Base-by-base conservation (phyloP, 305 asterid species). In the Petunia hybrid region DNA sequence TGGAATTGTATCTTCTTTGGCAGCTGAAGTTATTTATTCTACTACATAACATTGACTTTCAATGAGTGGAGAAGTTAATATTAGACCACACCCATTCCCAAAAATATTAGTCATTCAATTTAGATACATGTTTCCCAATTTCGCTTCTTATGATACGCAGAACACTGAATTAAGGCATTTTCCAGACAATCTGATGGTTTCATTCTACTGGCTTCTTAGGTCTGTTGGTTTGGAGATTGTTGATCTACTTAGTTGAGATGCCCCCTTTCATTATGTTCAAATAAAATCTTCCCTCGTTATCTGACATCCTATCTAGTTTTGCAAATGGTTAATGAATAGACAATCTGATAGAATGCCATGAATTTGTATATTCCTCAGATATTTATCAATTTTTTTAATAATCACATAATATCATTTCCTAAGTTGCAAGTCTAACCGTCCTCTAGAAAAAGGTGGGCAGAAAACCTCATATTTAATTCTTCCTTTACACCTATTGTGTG, bases 261-360 rank as follows among this genome's bases (percentile, higher is more conserved):
- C 41, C 42, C 3, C 31, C 43, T 22, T 46, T 7, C 38, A 9
- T 45, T 64, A 4, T 12, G 56, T 39, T 68, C 55, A 42, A 38
- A 65, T 9, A 42, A 76, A 69, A 79, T 64, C 80, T 46, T 81
- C 78, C 84, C 68, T 64, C 75, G 36, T 10, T 76, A 77, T 63
- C 53, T 84, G 40, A 56, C 84, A 75, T 85, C 59, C 76, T 69
- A 45, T 59, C 62, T 46, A 22, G 61, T 39, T 55, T 81, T 61
- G 56, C 68, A 75, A 76, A 38, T n/a, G 45, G 14, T 31, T 60
- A 66, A 22, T 43, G 31, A 51, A 35, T 4, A 4, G 8, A 14
- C 63, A 65, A 6, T 16, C 36, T 4, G 31, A 10, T 35, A 35
- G 31, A 53, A 35, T 63, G 80, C 57, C 48, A 8, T 63, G 38